Base-by-base conservation (phyloP, 495 filamentous ascomycete genomes). In the Talaromyces trachyspermus region DNA sequence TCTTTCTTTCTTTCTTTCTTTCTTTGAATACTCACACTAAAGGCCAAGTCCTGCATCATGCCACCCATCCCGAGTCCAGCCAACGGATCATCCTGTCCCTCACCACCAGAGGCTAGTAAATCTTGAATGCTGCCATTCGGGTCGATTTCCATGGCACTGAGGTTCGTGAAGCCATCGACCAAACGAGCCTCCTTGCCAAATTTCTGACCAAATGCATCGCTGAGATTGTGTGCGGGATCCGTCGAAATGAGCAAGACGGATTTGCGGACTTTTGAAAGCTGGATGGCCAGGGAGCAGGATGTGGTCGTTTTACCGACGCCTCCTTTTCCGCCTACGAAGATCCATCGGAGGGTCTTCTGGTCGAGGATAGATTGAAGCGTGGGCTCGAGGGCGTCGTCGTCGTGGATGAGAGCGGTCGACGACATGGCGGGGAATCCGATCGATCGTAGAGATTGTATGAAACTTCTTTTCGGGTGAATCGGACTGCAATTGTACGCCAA, bases 281-380 rank as follows among this genome's bases (percentile, higher is more conserved):
- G 92, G 60, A 97, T 97, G 44, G 92, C 92, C 40, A 99, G 83
- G 32, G 89, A 94, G 71, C 94, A 99, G 2, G 90, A 96, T 0
- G 94, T 97, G 12, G 94, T 99, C 10, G 92, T 99, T 75, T 99
- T 99, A 59, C 92, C 92, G n/a, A 99, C 92, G 58, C 92, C 92
- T 54, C 92, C 92, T 76, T 99, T 99, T 46, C 92, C 92, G 57
- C 92, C 92, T 40, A 97, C 94, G 59, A 99, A 99, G 65, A 99
- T 95, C 94, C 94, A 99, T 52, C 92, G 89, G 41, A 99, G 82
- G 15, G 88, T 83, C 58, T 85, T 86, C 63, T 99, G 92, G 71
- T 89, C 86, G 57, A 97, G 76, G 57, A 99, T 88, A 36, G 86
- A 85, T 76, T 95, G 86, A 60, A 99, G 86, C 29, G 88, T 88